A percentile compares a stretch with the other conserved stretches of the same genome.
Evolutionary conservation across 495 filamentous ascomycete species (phyloP).

Genomic region (Chaetomidium leptoderma): DNA sequence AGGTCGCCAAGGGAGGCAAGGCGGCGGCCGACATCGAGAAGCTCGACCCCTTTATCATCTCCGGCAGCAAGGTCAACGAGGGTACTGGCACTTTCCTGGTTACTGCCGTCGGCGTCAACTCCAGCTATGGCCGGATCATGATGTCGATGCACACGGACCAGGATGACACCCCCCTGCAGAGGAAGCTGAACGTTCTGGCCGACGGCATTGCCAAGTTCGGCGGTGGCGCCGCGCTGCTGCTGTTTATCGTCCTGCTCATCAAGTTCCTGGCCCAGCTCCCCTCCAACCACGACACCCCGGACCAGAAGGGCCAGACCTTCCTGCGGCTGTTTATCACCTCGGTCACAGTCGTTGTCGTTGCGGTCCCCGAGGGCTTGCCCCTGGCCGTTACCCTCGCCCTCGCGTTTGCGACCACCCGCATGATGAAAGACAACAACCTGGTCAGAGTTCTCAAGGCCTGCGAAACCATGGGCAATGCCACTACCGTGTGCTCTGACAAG

Average conservation of each 20-base stretch:
- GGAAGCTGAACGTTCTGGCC: slow-evolving; percentile 82
- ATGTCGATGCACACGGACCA: slow-evolving; percentile 87
- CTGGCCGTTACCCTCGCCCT: slow-evolving; percentile 90
- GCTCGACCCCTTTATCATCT: slow-evolving; percentile 90
- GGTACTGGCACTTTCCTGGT: slow-evolving; percentile 83
- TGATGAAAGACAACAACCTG: slow-evolving; percentile 93
- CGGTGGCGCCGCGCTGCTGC: slow-evolving; percentile 70
- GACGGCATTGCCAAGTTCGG: slow-evolving; percentile 92
- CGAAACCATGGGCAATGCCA: slow-evolving; percentile 97
- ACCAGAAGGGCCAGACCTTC: slow-evolving; percentile 81
- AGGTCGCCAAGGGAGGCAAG: slow-evolving; percentile 34
- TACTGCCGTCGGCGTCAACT: slow-evolving; percentile 80
- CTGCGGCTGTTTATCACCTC: slow-evolving; percentile 92
- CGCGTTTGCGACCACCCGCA: slow-evolving; percentile 91
- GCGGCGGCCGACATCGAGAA: slow-evolving; percentile 62
- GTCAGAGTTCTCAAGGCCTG: slow-evolving; percentile 87
- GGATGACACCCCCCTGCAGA: slow-evolving; percentile 88
- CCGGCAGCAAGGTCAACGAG: slow-evolving; percentile 87
- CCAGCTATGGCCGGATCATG: slow-evolving; percentile 86
- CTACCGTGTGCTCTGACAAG: slow-evolving; percentile 94
- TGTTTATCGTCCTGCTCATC: slow-evolving; percentile 88
- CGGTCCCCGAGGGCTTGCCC: slow-evolving; percentile 91
- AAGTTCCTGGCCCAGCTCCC: slow-evolving; percentile 72
- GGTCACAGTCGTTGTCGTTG: slow-evolving; percentile 94
- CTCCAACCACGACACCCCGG: slow-evolving; percentile 46